Evolutionary conservation across 805 yeast genomes (phyloP).

Genomic region (Wickerhamiella azymoides): DNA sequence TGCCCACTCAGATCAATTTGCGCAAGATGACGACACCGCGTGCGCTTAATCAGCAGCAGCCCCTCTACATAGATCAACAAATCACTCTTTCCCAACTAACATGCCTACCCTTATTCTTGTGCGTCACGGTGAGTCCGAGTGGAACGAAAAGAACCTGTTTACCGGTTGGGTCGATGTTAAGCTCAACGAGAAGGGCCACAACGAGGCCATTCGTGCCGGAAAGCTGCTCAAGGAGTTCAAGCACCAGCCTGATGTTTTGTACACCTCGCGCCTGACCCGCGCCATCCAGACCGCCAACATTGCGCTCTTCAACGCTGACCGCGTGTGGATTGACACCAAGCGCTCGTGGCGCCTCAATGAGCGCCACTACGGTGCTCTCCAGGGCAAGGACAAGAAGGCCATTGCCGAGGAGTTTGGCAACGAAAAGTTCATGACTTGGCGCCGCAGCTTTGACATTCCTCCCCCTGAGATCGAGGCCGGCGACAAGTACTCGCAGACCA

Average conservation of each 20-base stretch:
- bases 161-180: conserved; percentile 98
- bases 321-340: conserved; percentile 77
- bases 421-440: conserved; percentile 90
- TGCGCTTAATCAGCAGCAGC: not conserved
- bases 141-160: conserved; percentile 96
- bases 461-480: conserved; percentile 76
- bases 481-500: conserved; percentile 70
- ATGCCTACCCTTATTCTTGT: conserved; percentile 60
- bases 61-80: not conserved
- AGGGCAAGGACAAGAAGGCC: conserved; percentile 96
- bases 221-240: conserved; percentile 77
- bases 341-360: conserved; percentile 97
- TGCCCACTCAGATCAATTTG: not conserved
- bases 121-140: conserved; percentile 98
- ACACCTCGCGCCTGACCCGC: conserved; percentile 84
- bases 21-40: not conserved
- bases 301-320: conserved; percentile 79
- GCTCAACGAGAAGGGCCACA: conserved; percentile 68
- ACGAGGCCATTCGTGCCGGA: conserved; percentile 91
- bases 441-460: conserved; percentile 94
- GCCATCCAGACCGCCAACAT: conserved; percentile 96
- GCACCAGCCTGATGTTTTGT: conserved; percentile 70
- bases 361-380: conserved; percentile 98
- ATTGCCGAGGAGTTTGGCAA: conserved; percentile 77
- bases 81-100: not conserved